A percentile compares a stretch with the other conserved stretches of the same genome.
phyloP scores from a whole-genome alignment of 345 rosid genomes.

The Murraya paniculata region DNA sequence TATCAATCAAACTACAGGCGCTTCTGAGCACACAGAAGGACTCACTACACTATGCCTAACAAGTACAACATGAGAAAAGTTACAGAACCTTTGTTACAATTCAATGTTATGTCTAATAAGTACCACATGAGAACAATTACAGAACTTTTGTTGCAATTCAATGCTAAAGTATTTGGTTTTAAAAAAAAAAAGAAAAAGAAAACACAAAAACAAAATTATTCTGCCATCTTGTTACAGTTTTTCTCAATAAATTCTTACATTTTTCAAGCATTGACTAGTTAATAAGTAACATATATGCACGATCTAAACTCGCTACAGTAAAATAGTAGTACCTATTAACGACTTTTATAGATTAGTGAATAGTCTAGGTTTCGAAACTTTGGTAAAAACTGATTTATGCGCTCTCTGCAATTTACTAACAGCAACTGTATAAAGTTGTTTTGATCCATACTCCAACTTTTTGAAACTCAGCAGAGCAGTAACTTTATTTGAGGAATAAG shows the following conservation, averaged over 20 bases:
- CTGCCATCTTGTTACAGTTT: background rate
- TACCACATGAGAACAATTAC: no score
- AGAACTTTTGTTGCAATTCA: no score
- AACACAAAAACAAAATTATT: no score
- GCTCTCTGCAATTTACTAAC: background rate
- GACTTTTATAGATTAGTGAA: background rate
- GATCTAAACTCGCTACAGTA: background rate
- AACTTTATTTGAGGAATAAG: slow-evolving; percentile 93
- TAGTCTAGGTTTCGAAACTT: background rate
- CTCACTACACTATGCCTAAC: no score
- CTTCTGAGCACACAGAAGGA: no score
- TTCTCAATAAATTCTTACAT: background rate
- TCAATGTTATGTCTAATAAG: no score
- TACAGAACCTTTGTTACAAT: no score
- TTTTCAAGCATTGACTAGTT: background rate
- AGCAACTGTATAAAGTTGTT: background rate
- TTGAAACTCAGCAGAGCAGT: background rate
- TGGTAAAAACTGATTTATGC: background rate
- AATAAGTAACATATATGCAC: background rate
- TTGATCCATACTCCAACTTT: background rate
- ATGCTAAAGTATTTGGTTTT: no score
- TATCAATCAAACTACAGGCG: background rate
- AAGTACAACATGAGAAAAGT: no score
- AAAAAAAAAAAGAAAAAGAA: no score
- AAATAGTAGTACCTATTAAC: background rate